Percentiles rank a stretch among this genome's conserved stretches.
phyloP scores from a whole-genome alignment of 129 eudicot genomes.

The Artemisia tridentata region DNA sequence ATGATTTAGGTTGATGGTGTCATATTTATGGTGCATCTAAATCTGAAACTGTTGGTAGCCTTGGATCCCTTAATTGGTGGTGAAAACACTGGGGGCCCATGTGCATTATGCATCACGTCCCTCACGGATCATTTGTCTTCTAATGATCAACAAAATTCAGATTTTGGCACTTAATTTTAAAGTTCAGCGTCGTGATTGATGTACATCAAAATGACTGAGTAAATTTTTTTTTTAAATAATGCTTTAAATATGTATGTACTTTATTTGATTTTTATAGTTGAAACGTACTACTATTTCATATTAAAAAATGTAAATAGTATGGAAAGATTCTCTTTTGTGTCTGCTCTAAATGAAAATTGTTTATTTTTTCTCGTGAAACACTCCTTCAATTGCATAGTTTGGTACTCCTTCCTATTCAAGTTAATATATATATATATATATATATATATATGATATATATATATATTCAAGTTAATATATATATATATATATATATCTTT shows the following conservation, averaged over 20 bases:
- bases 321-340: too few species aligned
- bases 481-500: too few species aligned
- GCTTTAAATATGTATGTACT: too few species aligned
- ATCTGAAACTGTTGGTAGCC: conserved; percentile 7
- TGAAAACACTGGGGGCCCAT: conserved; percentile 27
- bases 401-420: background rate
- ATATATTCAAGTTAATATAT: background rate
- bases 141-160: background rate
- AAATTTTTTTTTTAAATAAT: too few species aligned
- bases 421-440: too few species aligned
- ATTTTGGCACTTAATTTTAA: background rate
- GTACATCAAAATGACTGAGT: too few species aligned
- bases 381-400: conserved; percentile 4
- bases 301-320: too few species aligned
- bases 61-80: conserved; percentile 28
- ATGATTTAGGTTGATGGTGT: background rate
- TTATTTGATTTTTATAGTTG: background rate
- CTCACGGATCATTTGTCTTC: conserved; percentile 33
- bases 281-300: background rate
- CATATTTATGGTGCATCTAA: background rate
- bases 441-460: too few species aligned
- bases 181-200: too few species aligned
- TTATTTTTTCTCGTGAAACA: conserved; percentile 1
- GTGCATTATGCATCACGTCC: conserved; percentile 23
- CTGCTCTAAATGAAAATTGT: too few species aligned